Conservation (phyloP, 805 yeast species). For the Sungouiozyma intestinalis region DNA sequence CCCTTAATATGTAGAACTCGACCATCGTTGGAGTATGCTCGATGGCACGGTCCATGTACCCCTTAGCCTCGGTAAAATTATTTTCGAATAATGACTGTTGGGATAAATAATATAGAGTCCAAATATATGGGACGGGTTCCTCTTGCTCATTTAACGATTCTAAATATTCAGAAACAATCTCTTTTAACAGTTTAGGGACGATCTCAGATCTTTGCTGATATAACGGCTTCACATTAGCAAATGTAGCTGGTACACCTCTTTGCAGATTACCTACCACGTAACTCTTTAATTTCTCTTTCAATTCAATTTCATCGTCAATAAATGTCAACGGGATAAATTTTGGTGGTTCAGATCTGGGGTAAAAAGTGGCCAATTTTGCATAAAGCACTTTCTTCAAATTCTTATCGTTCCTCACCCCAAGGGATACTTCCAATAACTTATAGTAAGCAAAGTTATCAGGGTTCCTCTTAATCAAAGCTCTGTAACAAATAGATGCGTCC, state of each 20-base stretch:
- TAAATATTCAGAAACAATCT: constrained; percentile 43
- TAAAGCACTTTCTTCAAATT: constrained; percentile 51
- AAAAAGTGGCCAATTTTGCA: constrained; percentile 51
- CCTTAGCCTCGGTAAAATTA: constrained; percentile 44
- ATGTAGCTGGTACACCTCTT: constrained; percentile 84
- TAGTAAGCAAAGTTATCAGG: constrained; percentile 72
- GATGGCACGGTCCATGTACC: constrained; percentile 51
- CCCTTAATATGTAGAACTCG: constrained; percentile 72
- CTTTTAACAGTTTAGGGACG: constrained; percentile 35
- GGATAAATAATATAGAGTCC: constrained; percentile 69
- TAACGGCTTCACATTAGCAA: constrained; percentile 74
- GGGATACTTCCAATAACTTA: constrained; percentile 50
- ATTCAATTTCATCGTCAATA: constrained; percentile 40
- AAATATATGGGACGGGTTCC: constrained; percentile 34
- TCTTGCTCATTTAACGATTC: constrained; percentile 20
- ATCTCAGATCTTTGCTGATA: constrained; percentile 39
- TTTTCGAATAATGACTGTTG: constrained; percentile 60
- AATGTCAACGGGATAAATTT: constrained; percentile 68
- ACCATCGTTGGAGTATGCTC: constrained; percentile 73
- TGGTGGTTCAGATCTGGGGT: constrained; percentile 80
- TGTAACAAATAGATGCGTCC: constrained; percentile 60
- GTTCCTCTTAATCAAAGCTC: constrained; percentile 68
- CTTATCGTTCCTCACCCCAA: constrained; percentile 39
- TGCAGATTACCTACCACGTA: constrained; percentile 56
- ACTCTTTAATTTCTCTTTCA: constrained; percentile 33